Percentiles rank a stretch among this genome's conserved stretches.
Evolutionary conservation across 176 grass and related monocot genomes (phyloP).

Genomic region (Luzula sylvatica): DNA sequence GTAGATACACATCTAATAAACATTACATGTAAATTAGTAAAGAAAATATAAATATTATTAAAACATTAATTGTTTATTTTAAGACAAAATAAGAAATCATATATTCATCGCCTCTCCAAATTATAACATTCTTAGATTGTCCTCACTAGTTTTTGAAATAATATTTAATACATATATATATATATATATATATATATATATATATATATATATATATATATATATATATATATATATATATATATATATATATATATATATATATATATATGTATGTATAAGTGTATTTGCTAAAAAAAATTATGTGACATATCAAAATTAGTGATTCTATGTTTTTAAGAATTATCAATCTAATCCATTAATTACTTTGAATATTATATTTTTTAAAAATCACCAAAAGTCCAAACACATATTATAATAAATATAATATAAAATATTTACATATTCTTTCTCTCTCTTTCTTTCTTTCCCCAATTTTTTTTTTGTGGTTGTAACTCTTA

Average conservation of each 20-base stretch:
- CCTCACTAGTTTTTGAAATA: no score
- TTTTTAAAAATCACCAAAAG: not conserved
- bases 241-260: not conserved
- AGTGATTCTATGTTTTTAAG: no score
- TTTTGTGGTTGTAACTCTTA: not conserved
- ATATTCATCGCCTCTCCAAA: no score
- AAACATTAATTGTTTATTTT: no score
- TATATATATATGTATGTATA: not conserved
- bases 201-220: not conserved
- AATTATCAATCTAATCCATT: not conserved
- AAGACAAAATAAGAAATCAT: no score
- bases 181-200: not conserved
- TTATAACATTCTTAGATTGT: no score
- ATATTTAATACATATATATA: no score
- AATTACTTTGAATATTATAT: not conserved
- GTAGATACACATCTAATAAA: no score
- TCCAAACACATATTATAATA: not conserved
- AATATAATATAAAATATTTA: no score
- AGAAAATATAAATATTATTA: no score
- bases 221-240: not conserved
- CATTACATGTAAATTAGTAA: no score
- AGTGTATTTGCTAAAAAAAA: not conserved
- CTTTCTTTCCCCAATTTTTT: not conserved
- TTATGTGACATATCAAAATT: no score
- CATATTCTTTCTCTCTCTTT: not conserved